A percentile compares a stretch with the other conserved stretches of the same genome.
phyloP scores from a whole-genome alignment of 2,329 filamentous ascomycete genomes.

The Monilinia polystroma region DNA sequence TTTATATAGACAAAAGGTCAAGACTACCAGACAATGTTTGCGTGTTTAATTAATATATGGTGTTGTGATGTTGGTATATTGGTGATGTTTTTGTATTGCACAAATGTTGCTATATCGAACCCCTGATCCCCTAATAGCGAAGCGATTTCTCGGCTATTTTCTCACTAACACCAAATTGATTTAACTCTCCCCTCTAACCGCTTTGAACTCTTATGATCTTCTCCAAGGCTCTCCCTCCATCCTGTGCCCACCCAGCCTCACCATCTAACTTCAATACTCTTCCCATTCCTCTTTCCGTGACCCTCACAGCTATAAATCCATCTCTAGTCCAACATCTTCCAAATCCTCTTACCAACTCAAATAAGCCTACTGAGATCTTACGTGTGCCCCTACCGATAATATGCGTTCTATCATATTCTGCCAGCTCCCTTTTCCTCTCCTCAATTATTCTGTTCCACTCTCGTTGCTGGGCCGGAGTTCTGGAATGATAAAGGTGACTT shows the following conservation, averaged over 20 bases:
- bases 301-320: slow-evolving; percentile 53
- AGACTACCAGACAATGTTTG: background rate
- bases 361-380: slow-evolving; percentile 46
- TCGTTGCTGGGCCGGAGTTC: slow-evolving; percentile 33
- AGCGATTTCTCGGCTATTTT: slow-evolving; percentile 16
- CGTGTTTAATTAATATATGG: background rate
- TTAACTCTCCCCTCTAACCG: background rate
- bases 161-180: background rate
- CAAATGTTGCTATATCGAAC: background rate
- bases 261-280: slow-evolving; percentile 20
- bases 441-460: slow-evolving; percentile 34
- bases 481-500: slow-evolving; percentile 13
- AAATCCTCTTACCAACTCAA: slow-evolving; percentile 48
- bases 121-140: background rate
- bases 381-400: slow-evolving; percentile 59
- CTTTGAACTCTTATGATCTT: slow-evolving; percentile 46
- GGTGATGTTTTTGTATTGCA: slow-evolving; percentile 3
- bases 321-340: slow-evolving; percentile 54
- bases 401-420: slow-evolving; percentile 54
- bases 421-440: slow-evolving; percentile 38
- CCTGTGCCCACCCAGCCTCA: slow-evolving; percentile 59
- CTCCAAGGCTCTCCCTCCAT: slow-evolving; percentile 59
- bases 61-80: background rate
- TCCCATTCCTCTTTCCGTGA: slow-evolving; percentile 44
- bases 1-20: too few relatives aligned